Evolutionary conservation across 768 basidiomycete genomes (phyloP), one percentile per base, ranked within the genome.

Genomic region (Termitomyces sp.): DNA sequence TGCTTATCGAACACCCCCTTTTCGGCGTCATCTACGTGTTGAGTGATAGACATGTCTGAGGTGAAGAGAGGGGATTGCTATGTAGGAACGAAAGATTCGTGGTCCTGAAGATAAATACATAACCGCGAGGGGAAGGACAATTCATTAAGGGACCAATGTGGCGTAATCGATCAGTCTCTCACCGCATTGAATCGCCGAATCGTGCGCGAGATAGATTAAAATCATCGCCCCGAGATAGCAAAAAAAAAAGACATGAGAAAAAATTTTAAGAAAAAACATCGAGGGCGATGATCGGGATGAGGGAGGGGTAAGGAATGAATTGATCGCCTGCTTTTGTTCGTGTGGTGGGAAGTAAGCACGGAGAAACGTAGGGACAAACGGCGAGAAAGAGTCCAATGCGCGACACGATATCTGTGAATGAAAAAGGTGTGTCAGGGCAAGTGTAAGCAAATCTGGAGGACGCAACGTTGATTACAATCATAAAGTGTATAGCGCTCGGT

Each of bases 151-250:
- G 63, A 60, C 53, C 58, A 64, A 60, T 70, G 66, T 69, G 69
- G 70, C 68, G 64, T 70, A 71, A 68, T 63, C 64, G 63, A 63
- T 67, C 64, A 64, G 65, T 61, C 44, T 60, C 61, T 67, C 62
- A 63, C 45, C 64, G 24, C 73, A 73, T 70, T 74, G 69, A 71
- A 72, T 71, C 71, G 58, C 76, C 74, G 74, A 74, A 59, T 28
- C 62, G 62, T 66, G 64, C 57, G 64, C 59, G 61, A 63, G 64
- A 58, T 54, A 56, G 63, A 71, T 71, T 70, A 49, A 49, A 49
- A 33, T 70, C 58, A 18, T 44, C 22, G 18, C 40, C 73, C 73
- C 73, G 30, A 61, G 68, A 55, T 67, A 65, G 73, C 70, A 70
- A 67, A 58, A 56, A 58, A 61, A 13, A 3, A 24, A 33, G 20